These are phyloP conservation scores for Pulveroboletus frians DNA, from an alignment of 768 basidiomycete genomes.

Conservation along the genomic window DNA sequence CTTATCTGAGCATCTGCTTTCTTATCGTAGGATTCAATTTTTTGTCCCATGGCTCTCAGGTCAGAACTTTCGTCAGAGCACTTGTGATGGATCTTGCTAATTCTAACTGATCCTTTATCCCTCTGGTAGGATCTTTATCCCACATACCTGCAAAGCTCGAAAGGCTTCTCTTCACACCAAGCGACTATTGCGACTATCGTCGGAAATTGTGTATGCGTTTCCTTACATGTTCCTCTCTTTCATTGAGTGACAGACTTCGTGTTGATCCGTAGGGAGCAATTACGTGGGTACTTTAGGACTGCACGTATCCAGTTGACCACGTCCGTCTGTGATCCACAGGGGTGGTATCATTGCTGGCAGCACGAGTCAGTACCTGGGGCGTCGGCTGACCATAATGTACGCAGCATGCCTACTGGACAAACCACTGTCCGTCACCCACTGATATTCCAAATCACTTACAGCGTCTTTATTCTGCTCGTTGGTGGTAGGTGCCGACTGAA, in stretches of 20 bases:
- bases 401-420: neutral
- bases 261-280: slow-evolving; percentile 37
- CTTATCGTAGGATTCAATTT: slow-evolving; percentile 60
- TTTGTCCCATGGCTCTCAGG: slow-evolving; percentile 69
- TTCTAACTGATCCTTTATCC: neutral
- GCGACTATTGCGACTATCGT: slow-evolving; percentile 80
- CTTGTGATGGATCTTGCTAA: neutral
- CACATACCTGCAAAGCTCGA: slow-evolving; percentile 62
- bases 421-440: neutral
- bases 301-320: slow-evolving; percentile 10
- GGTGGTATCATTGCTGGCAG: slow-evolving; percentile 73
- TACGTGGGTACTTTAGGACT: slow-evolving; percentile 27
- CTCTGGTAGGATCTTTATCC: slow-evolving; percentile 64
- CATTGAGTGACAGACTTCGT: neutral
- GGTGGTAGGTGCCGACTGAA: slow-evolving; percentile 16
- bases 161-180: slow-evolving; percentile 51
- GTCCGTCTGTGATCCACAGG: slow-evolving; percentile 20
- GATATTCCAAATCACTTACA: neutral
- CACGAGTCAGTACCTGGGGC: slow-evolving; percentile 70
- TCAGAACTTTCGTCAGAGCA: slow-evolving; percentile 12
- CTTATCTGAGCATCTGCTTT: neutral
- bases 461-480: slow-evolving; percentile 24
- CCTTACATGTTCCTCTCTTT: neutral
- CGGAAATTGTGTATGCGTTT: slow-evolving; percentile 52
- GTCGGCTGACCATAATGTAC: slow-evolving; percentile 72